phyloP scores from a whole-genome alignment of 2,329 filamentous ascomycete genomes.

The Aspergillus sp. region DNA sequence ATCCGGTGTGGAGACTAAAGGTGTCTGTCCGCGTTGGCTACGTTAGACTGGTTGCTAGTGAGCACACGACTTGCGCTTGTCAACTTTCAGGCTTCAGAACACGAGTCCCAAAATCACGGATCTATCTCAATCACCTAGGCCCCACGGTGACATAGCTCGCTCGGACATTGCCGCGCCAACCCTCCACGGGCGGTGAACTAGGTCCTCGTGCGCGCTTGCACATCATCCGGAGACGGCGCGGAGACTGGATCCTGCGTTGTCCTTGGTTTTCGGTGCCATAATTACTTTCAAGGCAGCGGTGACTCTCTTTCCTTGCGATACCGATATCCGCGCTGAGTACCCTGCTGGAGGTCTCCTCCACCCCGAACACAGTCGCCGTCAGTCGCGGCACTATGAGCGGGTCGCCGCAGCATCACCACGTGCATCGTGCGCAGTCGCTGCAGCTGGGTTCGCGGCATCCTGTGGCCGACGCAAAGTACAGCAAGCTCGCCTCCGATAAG shows the following conservation, averaged over 20 bases:
- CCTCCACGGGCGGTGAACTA: conserved; percentile 22
- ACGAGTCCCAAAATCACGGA: not conserved
- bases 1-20: conserved; percentile 10
- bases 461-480: not conserved
- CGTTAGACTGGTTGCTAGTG: not conserved
- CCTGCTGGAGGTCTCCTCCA: not conserved
- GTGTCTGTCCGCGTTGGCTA: not conserved
- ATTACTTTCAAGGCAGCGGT: not conserved
- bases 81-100: not conserved
- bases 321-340: not conserved
- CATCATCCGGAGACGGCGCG: conserved; percentile 2
- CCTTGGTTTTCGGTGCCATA: not conserved
- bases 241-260: not conserved
- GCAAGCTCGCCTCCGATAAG: not conserved
- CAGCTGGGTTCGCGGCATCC: conserved; percentile 18
- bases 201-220: conserved; percentile 6
- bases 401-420: conserved; percentile 14
- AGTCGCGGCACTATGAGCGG: conserved; percentile 10
- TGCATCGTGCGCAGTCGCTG: conserved; percentile 20
- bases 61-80: not conserved
- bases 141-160: conserved; percentile 6
- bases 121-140: not conserved
- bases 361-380: not conserved
- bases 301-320: not conserved
- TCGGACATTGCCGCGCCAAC: conserved; percentile 19